phyloP scores from a whole-genome alignment of 139 green algal species.

The Chlorella sp. region DNA sequence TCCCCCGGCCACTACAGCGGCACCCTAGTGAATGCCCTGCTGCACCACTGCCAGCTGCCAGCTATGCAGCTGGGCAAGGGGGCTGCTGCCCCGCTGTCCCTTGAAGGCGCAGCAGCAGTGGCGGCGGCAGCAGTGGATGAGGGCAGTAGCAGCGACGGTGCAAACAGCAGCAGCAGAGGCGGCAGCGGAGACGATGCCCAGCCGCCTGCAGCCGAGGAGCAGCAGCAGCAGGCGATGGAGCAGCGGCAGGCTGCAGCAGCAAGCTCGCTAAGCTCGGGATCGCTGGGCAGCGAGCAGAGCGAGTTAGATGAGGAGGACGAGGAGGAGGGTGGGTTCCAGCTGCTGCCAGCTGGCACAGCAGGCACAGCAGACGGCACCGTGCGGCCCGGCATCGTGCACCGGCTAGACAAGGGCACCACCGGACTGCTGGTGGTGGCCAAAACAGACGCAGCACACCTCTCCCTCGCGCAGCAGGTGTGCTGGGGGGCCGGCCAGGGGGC shows the following conservation, averaged over 20 bases:
- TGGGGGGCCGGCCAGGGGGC: neutral
- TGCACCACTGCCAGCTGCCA: slow-evolving; percentile 89
- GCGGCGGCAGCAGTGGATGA: neutral
- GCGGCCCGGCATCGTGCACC: slow-evolving; percentile 97
- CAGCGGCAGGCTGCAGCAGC: neutral
- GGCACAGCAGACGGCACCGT: slow-evolving; percentile 47
- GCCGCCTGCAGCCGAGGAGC: neutral
- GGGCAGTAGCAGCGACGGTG: neutral
- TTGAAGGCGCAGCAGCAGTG: slow-evolving; percentile 6
- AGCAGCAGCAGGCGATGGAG: neutral
- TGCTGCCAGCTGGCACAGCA: too few species aligned
- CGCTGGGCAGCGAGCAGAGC: neutral
- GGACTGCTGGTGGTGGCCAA: slow-evolving; percentile 97
- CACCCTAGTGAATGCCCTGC: slow-evolving; percentile 98
- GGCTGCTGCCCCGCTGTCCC: slow-evolving; percentile 17
- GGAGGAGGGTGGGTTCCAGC: neutral
- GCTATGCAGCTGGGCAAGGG: slow-evolving; percentile 30
- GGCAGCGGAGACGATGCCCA: neutral
- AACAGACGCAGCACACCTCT: slow-evolving; percentile 41
- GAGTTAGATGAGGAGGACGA: neutral
- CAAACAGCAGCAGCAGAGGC: neutral
- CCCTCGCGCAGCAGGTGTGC: slow-evolving; percentile 30
- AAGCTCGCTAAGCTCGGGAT: neutral
- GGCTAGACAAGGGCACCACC: slow-evolving; percentile 94
- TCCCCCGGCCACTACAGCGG: slow-evolving; percentile 78